Evolutionary conservation across 2,329 filamentous ascomycete species (phyloP).

Genomic region (Harringtonia aguacate): DNA sequence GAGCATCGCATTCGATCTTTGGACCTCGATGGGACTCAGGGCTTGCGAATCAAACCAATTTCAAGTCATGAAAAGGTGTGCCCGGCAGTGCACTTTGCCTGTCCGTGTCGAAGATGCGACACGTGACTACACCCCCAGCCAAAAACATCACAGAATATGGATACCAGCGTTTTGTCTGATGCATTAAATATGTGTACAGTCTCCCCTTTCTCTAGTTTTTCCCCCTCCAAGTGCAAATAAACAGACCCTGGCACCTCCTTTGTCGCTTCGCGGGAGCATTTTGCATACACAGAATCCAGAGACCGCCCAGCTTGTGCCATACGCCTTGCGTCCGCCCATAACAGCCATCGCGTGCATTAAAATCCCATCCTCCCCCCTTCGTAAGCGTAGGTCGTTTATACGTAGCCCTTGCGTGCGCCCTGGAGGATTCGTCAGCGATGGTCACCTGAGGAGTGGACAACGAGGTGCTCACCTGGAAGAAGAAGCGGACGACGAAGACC

Average conservation of each 20-base stretch:
- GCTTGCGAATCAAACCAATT: too few relatives aligned
- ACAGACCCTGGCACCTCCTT: not conserved
- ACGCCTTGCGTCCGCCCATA: conserved; percentile 1
- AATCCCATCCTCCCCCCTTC: not conserved
- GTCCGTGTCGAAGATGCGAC: too few relatives aligned
- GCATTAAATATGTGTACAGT: not conserved
- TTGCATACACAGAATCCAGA: not conserved
- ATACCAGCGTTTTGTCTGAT: too few relatives aligned
- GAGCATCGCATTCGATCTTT: too few relatives aligned
- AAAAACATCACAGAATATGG: too few relatives aligned
- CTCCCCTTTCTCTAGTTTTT: too few relatives aligned
- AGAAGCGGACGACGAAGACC: conserved; percentile 96
- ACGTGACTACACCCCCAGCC: too few relatives aligned
- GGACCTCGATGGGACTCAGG: too few relatives aligned
- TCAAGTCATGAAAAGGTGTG: too few relatives aligned
- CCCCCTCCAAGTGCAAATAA: not conserved
- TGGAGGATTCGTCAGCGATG: conserved; percentile 16
- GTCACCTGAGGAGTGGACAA: not conserved
- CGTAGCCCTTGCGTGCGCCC: conserved; percentile 60
- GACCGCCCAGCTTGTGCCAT: conserved; percentile 1
- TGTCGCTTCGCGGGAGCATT: not conserved
- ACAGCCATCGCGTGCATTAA: not conserved
- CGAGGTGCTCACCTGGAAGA: conserved; percentile 65
- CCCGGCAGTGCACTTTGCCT: too few relatives aligned
- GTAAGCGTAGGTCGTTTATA: conserved; percentile 30